Evolutionary conservation across 805 yeast genomes (phyloP), one percentile per base, ranked within the genome.

Genomic region (Ogataea pignaliae): DNA sequence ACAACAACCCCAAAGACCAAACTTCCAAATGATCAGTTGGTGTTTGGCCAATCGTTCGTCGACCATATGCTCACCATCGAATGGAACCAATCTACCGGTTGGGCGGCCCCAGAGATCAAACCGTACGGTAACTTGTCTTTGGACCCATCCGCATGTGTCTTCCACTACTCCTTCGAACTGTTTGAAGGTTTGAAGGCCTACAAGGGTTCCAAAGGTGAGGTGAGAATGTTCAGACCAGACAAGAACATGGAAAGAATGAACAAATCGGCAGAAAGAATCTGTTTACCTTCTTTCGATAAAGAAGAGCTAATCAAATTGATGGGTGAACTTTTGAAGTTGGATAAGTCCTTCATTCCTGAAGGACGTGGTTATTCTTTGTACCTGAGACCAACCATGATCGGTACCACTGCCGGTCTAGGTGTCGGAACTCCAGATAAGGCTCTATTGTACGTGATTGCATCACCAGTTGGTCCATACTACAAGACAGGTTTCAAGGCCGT

Each of bases 111-210:
- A 37, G 78, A 78, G 62, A 90, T 91, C 64, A 78, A 78, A 53
- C 97, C 98, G 18, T 89, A 87, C 63, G 90, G 83, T 41, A 79
- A 79, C 40, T 69, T 91, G 42, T 57, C 72, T 14, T 66, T 91
- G 46, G 97, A 90, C 60, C 99, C 99, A 26, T 82, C 96, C 16
- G 70, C 93, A 15, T 79, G 86, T 64, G 98, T 90, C 30, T 81
- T 91, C 70, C 99, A 91, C 72, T 91, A 91, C 60, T 91, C 95
- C 4, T 91, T 93, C 61, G 96, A 88, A 67, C 77, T 91, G 47
- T 93, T 91, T 55, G 99, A 91, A 72, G 99, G 99, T 53, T 73
- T 91, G 71, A 91, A 91, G 73, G 97, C 97, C 12, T 91, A 90
- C 76, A 69, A 69, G 48, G 85, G 77, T 61, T 56, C 68, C 26